Evolutionary conservation across 306 rosid genomes (phyloP), one percentile per base, ranked within the genome.

Genomic region (Bauhinia variegata): DNA sequence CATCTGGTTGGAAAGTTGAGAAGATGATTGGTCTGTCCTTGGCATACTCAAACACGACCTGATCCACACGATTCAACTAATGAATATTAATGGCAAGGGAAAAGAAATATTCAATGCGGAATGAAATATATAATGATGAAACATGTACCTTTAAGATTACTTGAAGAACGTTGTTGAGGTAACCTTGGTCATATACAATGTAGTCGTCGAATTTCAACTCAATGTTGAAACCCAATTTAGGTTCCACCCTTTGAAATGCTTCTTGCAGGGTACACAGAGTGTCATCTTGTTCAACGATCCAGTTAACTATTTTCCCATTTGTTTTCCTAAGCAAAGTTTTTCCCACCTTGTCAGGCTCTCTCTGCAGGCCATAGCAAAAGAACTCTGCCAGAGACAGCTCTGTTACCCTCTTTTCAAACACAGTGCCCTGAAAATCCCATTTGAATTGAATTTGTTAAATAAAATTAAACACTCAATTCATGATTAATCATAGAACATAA

Each of bases 1-100:
- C 96, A 63, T 91, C 97, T 3, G 96, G 96, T 48, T 85, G 89
- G 61, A 91, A 89, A 46, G 88, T 74, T 4, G 97, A 91, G 68
- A 89, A 89, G 46, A 87, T 73, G 28, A 89, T 75, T 11, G 90
- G 85, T 55, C 97, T 80, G 17, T 82, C 90, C 37, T 65, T 80
- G 9, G 90, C 95, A 60, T 64, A 71, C 68, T 80, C 81, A 59
- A 60, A 63, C 19, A 85, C 92, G 55, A 82, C 83, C 96, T 91
- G 78, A 39, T 69, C 72, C 68, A 60, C 54, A 71, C 19, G 51
- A 49, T 18, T 42, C 8, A 69, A 18, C 53, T 4, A 63, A 23
- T 63, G 43, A 4, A 23, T 23, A 23, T 23, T 23, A 1, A 23
- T 23, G 1, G 28, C 2, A 23, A 23, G 28, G 28, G 2, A 23